Evolutionary conservation across 2,329 filamentous ascomycete genomes (phyloP).

Genomic region (Sclerotinia subarctica): DNA sequence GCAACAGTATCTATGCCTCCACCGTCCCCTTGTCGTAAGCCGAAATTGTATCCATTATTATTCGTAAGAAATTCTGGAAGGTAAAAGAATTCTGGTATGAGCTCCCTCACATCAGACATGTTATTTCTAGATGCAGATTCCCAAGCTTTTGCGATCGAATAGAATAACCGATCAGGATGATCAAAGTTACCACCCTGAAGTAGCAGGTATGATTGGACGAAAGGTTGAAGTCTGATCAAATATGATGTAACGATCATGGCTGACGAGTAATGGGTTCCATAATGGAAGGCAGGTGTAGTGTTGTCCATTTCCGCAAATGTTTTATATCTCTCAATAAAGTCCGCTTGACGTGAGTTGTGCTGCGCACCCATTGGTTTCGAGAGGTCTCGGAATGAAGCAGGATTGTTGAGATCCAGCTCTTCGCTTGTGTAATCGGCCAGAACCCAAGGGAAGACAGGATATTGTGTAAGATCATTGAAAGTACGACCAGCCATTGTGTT

Average conservation of each 20-base stretch:
- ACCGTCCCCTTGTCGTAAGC: conserved; percentile 74
- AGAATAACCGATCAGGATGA: conserved; percentile 92
- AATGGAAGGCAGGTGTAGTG: conserved; percentile 79
- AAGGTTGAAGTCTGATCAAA: conserved; percentile 89
- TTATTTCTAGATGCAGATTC: conserved; percentile 83
- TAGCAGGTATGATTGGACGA: conserved; percentile 91
- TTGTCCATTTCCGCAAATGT: conserved; percentile 87
- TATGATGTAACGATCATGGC: conserved; percentile 99
- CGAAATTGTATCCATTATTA: conserved; percentile 91
- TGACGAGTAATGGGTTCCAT: conserved; percentile 97
- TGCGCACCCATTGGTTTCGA: conserved; percentile 97
- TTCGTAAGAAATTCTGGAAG: conserved; percentile 94
- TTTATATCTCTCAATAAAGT: conserved; percentile 80
- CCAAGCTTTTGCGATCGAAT: conserved; percentile 89
- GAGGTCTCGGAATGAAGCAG: conserved; percentile 82
- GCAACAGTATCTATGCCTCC: conserved; percentile 80
- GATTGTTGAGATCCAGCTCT: conserved; percentile 81
- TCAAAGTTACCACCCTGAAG: conserved; percentile 96
- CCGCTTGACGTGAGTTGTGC: conserved; percentile 67
- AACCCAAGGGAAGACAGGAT: conserved; percentile 97
- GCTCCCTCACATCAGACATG: conserved; percentile 89
- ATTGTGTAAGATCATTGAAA: conserved; percentile 97
- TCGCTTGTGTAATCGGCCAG: conserved; percentile 94
- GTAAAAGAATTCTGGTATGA: conserved; percentile 97
- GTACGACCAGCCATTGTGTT: conserved; percentile 97